Conservation (phyloP, 192 early-diverging fungal species). For the Entrophospora sp. region DNA sequence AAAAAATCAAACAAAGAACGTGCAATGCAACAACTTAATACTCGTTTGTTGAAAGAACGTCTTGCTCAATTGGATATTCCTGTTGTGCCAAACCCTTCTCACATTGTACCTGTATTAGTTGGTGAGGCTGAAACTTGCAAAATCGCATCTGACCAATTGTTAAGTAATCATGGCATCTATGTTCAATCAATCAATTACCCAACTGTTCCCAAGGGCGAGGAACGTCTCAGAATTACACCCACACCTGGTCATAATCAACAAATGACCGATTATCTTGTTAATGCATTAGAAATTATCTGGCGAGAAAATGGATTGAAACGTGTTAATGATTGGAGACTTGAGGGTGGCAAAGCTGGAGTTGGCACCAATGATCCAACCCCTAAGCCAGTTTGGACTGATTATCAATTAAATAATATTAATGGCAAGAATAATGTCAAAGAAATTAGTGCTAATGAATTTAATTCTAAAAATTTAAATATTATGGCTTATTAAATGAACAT, state of each 20-base stretch:
- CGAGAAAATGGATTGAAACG: constrained; percentile 74
- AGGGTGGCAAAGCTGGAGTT: constrained; percentile 84
- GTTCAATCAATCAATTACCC: constrained; percentile 99
- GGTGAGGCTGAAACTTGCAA: constrained; percentile 95
- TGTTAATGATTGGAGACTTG: constrained; percentile 74
- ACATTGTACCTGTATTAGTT: constrained; percentile 97
- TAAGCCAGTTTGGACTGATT: constrained; percentile 50
- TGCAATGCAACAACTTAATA: constrained; percentile 87
- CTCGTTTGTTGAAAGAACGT: constrained; percentile 75
- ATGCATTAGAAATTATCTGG: constrained; percentile 82
- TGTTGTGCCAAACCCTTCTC: constrained; percentile 96
- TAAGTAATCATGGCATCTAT: constrained; percentile 87
- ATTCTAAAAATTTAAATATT: no score
- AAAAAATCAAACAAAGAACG: constrained; percentile 80
- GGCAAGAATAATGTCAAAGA: no score
- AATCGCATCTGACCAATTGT: constrained; percentile 85
- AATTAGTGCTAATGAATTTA: no score
- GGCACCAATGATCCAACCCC: constrained; percentile 48
- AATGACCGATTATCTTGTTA: constrained; percentile 79
- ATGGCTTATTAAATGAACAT: no score
- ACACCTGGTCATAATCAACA: constrained; percentile 82
- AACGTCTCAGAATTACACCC: constrained; percentile 95
- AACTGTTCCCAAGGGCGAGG: constrained; percentile 89
- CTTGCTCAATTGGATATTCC: constrained; percentile 81
- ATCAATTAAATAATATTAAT: constrained; percentile 35